Conservation (phyloP, 2,329 filamentous ascomycete genomes). For the Hyphodiscus sp. region DNA sequence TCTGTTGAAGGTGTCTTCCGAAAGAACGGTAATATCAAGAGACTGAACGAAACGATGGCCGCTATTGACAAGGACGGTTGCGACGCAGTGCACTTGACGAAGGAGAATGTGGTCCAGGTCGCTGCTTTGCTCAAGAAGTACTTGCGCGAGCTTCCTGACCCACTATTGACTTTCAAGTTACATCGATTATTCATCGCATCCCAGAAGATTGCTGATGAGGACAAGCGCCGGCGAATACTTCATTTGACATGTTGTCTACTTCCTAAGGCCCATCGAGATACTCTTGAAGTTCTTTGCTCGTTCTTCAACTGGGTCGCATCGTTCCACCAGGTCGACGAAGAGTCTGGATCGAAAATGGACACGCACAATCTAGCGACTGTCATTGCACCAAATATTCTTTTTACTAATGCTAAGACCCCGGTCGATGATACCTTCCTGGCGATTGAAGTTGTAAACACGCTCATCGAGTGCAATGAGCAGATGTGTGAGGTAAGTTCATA, state of each 20-base stretch:
- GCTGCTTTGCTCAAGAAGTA: constrained; percentile 94
- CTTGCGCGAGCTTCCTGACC: constrained; percentile 87
- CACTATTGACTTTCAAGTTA: constrained; percentile 89
- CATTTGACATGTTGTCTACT: constrained; percentile 89
- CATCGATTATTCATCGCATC: constrained; percentile 86
- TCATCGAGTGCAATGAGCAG: constrained; percentile 90
- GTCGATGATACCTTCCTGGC: constrained; percentile 89
- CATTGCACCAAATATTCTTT: constrained; percentile 92
- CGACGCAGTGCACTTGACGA: constrained; percentile 77
- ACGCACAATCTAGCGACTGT: constrained; percentile 95
- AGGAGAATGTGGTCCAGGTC: constrained; percentile 87
- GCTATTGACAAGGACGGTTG: constrained; percentile 80
- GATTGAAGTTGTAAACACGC: constrained; percentile 83
- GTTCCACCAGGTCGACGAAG: constrained; percentile 95
- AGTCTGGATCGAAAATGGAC: constrained; percentile 98
- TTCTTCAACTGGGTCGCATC: constrained; percentile 98
- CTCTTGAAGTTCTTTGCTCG: constrained; percentile 87
- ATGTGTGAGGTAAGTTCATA: constrained; percentile 79
- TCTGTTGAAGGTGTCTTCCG: constrained; percentile 97
- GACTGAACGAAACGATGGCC: constrained; percentile 78
- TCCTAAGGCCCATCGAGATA: constrained; percentile 87
- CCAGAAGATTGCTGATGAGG: constrained; percentile 77
- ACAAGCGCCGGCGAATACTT: constrained; percentile 75
- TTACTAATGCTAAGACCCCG: constrained; percentile 57
- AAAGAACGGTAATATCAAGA: constrained; percentile 98